These are phyloP conservation scores for Sechiopsis laciniata DNA, from an alignment of 306 rosid species.

Conservation along the genomic window DNA sequence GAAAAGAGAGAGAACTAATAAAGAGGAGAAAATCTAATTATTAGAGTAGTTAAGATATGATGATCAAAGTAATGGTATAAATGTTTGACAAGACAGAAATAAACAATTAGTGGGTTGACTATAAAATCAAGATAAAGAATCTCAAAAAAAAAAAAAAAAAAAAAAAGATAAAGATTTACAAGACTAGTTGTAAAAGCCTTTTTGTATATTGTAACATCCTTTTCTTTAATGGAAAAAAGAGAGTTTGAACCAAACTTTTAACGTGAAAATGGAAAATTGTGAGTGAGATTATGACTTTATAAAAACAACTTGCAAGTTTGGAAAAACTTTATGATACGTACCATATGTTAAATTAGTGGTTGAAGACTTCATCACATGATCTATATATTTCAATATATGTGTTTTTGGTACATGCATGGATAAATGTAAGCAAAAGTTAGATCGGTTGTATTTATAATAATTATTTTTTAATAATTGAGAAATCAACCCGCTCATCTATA, in stretches of 20 bases:
- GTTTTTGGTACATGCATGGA: neutral
- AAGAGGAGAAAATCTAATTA: conserved; percentile 2
- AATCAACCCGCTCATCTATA: too few relatives aligned
- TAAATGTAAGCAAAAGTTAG: neutral
- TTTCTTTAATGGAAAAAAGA: neutral
- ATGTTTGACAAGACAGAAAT: conserved; percentile 6
- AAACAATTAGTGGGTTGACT: neutral
- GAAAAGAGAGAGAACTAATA: neutral
- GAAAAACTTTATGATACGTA: neutral
- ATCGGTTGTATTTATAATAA: neutral
- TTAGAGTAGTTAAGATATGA: conserved; percentile 3
- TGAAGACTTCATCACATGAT: too few relatives aligned
- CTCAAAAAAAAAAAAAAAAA: too few relatives aligned
- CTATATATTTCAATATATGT: neutral
- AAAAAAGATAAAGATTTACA: neutral
- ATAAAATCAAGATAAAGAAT: neutral
- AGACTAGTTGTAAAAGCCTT: neutral
- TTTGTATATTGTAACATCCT: neutral
- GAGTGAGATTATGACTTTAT: neutral
- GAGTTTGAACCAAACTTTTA: neutral
- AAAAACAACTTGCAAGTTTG: neutral
- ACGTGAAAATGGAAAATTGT: neutral
- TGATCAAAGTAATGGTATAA: conserved; percentile 11
- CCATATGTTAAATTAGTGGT: too few relatives aligned
- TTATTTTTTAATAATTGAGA: too few relatives aligned